A percentile compares a stretch with the other conserved stretches of the same genome.
Evolutionary conservation across 495 filamentous ascomycete species (phyloP).

Genomic region (Aspergillus ellipticus): DNA sequence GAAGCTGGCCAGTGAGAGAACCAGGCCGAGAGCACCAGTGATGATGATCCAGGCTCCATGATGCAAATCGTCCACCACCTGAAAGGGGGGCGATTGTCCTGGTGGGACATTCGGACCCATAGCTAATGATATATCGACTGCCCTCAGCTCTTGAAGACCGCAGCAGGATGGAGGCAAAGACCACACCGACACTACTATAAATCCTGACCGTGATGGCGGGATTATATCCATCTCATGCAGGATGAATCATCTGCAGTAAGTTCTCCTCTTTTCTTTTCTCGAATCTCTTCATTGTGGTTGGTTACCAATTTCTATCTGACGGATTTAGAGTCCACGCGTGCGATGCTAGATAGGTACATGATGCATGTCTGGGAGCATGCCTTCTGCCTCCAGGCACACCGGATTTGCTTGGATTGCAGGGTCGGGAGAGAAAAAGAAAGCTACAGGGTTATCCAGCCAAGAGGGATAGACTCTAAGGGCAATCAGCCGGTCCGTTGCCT

Average conservation of each 20-base stretch:
- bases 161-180: constrained; percentile 1
- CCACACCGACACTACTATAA: not conserved
- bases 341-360: not conserved
- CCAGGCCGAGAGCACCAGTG: constrained; percentile 42
- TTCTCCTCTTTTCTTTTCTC: not conserved
- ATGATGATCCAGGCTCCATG: constrained; percentile 48
- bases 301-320: not conserved
- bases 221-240: not conserved
- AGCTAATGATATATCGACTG: not conserved
- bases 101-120: constrained; percentile 34
- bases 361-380: not conserved
- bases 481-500: not conserved
- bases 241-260: not conserved
- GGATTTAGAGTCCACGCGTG: not conserved
- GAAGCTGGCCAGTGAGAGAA: constrained; percentile 42
- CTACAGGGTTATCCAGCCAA: too few relatives aligned
- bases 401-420: not conserved
- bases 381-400: not conserved
- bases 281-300: not conserved
- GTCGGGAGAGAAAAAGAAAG: not conserved
- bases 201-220: not conserved
- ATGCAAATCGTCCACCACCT: constrained; percentile 38
- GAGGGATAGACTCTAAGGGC: not conserved
- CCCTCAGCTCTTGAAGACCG: not conserved
- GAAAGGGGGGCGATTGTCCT: constrained; percentile 38